Evolutionary conservation across 768 basidiomycete genomes (phyloP).

Genomic region (Sistotremastrum niveocremeum): DNA sequence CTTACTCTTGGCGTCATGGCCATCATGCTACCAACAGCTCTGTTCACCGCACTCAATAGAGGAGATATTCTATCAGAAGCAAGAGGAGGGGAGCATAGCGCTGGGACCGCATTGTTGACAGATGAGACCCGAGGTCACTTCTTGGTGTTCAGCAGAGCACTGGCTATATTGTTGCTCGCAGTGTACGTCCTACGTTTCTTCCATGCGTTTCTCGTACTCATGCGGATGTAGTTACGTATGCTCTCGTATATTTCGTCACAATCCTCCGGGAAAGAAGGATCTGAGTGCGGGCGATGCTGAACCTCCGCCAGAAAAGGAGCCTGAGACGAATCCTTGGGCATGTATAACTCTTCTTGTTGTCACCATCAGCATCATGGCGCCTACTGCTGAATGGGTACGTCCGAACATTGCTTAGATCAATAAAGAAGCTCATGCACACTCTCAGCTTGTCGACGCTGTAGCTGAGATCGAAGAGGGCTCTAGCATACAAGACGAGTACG

Average conservation of each 20-base stretch:
- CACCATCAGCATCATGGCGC: conserved; percentile 48
- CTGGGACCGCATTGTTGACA: conserved; percentile 18
- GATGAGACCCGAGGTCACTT: conserved; percentile 33
- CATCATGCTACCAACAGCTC: conserved; percentile 50
- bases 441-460: conserved; percentile 51
- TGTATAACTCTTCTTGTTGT: conserved; percentile 38
- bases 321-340: conserved; percentile 50
- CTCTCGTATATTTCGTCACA: conserved; percentile 56
- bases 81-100: conserved; percentile 3
- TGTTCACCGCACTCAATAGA: conserved; percentile 45
- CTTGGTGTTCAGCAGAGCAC: conserved; percentile 49
- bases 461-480: conserved; percentile 34
- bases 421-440: background rate
- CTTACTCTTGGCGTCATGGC: conserved; percentile 39
- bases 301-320: conserved; percentile 20
- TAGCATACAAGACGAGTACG: conserved; percentile 40
- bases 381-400: conserved; percentile 58
- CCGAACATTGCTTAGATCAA: background rate
- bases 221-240: conserved; percentile 35
- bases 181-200: conserved; percentile 27
- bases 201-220: background rate
- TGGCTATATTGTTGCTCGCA: conserved; percentile 46
- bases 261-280: conserved; percentile 51
- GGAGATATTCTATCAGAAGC: conserved; percentile 8
- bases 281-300: conserved; percentile 26